Percentiles rank a stretch among this genome's conserved stretches.
These are phyloP conservation scores for Phytophthora crassamura DNA, from an alignment of 352 stramenopile species.

Conservation along the genomic window DNA sequence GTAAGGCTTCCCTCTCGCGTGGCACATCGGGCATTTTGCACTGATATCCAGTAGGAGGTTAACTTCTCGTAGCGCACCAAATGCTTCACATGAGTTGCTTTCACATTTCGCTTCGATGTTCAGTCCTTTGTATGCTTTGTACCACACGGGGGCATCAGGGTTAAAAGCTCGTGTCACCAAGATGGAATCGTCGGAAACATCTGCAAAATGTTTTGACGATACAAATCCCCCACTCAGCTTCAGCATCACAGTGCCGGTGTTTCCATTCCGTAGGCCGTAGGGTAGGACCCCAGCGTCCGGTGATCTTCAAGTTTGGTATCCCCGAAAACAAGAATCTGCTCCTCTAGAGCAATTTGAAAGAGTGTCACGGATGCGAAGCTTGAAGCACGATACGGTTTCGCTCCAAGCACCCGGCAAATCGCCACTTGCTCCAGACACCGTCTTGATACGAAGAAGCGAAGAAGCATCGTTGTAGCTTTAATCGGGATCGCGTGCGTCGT, in stretches of 20 bases:
- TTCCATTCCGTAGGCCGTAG: background rate
- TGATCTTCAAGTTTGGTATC: background rate
- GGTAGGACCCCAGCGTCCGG: background rate
- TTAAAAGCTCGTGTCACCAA: slow-evolving; percentile 17
- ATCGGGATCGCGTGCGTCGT: background rate
- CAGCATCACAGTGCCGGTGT: background rate
- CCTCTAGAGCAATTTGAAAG: background rate
- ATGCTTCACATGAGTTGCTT: slow-evolving; percentile 12
- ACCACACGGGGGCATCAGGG: slow-evolving; percentile 10
- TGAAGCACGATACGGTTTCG: slow-evolving; percentile 14
- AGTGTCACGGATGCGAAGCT: slow-evolving; percentile 8
- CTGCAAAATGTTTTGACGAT: background rate
- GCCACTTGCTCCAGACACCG: background rate
- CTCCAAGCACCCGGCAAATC: background rate
- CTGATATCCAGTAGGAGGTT: slow-evolving; percentile 21
- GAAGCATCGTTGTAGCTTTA: background rate
- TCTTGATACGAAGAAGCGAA: slow-evolving; percentile 7
- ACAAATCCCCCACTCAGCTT: background rate
- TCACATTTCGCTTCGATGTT: slow-evolving; percentile 36
- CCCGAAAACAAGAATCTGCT: slow-evolving; percentile 16
- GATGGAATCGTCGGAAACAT: background rate
- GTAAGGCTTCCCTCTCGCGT: slow-evolving; percentile 2
- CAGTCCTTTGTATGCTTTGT: slow-evolving; percentile 17
- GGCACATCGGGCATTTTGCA: slow-evolving; percentile 23
- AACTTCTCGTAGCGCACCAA: slow-evolving; percentile 3